These are phyloP conservation scores for Cladophialophora chaetospira DNA, from an alignment of 2,329 filamentous ascomycete species.

Conservation along the genomic window DNA sequence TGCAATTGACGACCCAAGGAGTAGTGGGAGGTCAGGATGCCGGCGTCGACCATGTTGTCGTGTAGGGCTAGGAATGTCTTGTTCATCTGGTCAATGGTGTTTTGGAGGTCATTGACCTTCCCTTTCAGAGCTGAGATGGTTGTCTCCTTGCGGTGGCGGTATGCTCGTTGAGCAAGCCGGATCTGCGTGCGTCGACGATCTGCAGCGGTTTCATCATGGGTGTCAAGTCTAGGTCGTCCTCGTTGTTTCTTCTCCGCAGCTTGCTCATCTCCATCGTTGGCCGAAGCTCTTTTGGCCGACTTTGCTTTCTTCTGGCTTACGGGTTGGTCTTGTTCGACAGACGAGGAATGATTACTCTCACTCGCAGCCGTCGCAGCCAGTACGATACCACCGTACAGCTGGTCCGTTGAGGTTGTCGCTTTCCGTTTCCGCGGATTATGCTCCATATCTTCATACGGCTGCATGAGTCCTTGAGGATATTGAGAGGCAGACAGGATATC, in stretches of 20 bases:
- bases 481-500: constrained; percentile 28
- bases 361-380: background rate
- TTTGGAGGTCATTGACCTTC: constrained; percentile 68
- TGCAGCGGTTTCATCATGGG: constrained; percentile 74
- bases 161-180: constrained; percentile 79
- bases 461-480: constrained; percentile 28
- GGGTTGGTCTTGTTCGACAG: constrained; percentile 16
- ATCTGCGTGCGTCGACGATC: constrained; percentile 88
- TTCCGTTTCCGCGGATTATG: constrained; percentile 24
- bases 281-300: constrained; percentile 13
- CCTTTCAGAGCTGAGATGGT: constrained; percentile 73
- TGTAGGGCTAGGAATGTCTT: constrained; percentile 69
- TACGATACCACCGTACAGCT: constrained; percentile 24
- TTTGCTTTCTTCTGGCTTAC: constrained; percentile 18
- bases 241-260: constrained; percentile 46
- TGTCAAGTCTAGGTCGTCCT: constrained; percentile 73
- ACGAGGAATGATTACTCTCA: constrained; percentile 17
- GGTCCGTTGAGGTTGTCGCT: constrained; percentile 4
- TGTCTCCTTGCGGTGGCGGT: constrained; percentile 80
- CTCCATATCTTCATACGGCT: constrained; percentile 19
- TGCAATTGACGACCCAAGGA: constrained; percentile 24
- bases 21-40: constrained; percentile 23
- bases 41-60: constrained; percentile 55
- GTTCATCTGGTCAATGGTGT: constrained; percentile 72
- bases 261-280: constrained; percentile 20